Base-by-base conservation (phyloP, 2,329 filamentous ascomycete genomes). In the Fusarium sp. region DNA sequence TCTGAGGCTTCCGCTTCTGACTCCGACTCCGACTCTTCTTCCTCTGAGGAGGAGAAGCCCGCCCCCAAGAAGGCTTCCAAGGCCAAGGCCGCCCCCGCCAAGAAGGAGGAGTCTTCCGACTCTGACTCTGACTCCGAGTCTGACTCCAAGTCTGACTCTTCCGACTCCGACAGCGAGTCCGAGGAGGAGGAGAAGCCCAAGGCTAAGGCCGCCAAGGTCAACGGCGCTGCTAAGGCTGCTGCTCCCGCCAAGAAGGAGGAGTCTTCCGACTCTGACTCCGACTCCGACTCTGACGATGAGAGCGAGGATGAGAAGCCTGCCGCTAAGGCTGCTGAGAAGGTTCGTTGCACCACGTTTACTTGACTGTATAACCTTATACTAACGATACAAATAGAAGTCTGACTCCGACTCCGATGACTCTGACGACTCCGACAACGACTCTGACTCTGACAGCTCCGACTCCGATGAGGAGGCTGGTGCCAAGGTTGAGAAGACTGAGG, bases 1-100 rank as follows among this genome's bases (percentile, higher is more conserved):
- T 78, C 81, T 61, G 81, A 84, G 75, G 79, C 81, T 61, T 80
- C 78, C 29, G 75, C 81, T 61, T 80, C 78, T 24, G 75, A 77
- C 34, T 79, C 79, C 22, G 76, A 78, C 70, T 77, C 75, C 13
- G 79, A 80, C 47, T 72, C 49, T 30, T 79, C 79, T 52, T 77
- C 79, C 42, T 65, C 63, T 44, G 54, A 70, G 63, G 80, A 82
- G 73, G 80, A 81, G 74, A 76, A 79, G 75, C 80, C 80, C 77
- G 74, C 76, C 47, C 74, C 75, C 67, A 79, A 80, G 75, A 80
- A 81, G 77, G 74, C 76, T 47, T 72, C 75, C 66, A 79, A 80
- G 77, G 32, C 32, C 24, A 81, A 79, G 78, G 72, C 74, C 67
- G 77, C 65, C 32, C 57, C 66, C 37, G 55, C 69, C 57, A 79